A percentile compares a stretch with the other conserved stretches of the same genome.
phyloP scores from a whole-genome alignment of 2,329 filamentous ascomycete genomes.

The Fusarium bulbicola region DNA sequence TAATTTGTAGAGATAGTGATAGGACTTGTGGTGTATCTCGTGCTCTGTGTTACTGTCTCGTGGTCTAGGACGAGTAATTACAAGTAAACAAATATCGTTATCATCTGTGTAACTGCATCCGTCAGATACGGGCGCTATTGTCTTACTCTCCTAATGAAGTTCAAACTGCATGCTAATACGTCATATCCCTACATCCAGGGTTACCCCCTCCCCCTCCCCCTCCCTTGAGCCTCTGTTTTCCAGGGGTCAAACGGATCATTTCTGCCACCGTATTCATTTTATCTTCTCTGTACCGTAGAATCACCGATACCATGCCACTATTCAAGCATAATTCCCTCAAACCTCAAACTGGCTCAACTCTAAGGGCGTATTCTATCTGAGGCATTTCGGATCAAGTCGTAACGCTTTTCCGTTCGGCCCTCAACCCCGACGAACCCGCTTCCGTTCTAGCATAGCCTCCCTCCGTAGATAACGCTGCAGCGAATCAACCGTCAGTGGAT shows the following conservation, averaged over 20 bases:
- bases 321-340: conserved; percentile 18
- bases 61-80: neutral
- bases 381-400: conserved; percentile 2
- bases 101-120: neutral
- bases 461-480: conserved; percentile 28
- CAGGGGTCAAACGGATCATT: conserved; percentile 24
- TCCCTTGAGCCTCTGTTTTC: conserved; percentile 8
- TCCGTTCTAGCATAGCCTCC: conserved; percentile 14
- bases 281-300: conserved; percentile 10
- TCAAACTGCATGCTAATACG: conserved; percentile 24
- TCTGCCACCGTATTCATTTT: conserved; percentile 17
- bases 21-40: neutral
- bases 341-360: neutral
- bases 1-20: neutral
- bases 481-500: conserved; percentile 9
- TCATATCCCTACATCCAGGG: conserved; percentile 21
- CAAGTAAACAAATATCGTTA: neutral
- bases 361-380: neutral
- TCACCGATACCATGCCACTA: conserved; percentile 22
- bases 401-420: conserved; percentile 7
- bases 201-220: neutral
- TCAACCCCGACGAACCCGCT: conserved; percentile 20
- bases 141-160: conserved; percentile 14
- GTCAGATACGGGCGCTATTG: neutral
- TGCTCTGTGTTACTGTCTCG: neutral